These are phyloP conservation scores for Phytophthora palmivora DNA, from an alignment of 352 stramenopile genomes.

Conservation along the genomic window DNA sequence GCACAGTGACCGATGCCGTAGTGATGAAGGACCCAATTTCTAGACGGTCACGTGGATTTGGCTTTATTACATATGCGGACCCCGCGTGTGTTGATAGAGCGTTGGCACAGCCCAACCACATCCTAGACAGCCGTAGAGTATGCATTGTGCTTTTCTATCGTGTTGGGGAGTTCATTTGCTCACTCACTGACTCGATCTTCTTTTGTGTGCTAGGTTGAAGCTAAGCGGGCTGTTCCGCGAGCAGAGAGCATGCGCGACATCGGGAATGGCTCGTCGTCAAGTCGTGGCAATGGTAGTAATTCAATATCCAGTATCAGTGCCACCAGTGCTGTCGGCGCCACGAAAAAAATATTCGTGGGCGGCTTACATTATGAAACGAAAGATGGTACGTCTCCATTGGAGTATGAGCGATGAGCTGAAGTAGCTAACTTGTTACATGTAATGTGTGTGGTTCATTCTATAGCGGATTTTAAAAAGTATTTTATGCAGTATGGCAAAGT, in stretches of 20 bases:
- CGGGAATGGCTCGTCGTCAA: conserved; percentile 48
- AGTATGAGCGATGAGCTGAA: too few species aligned
- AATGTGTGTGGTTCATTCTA: conserved; percentile 8
- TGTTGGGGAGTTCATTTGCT: not conserved
- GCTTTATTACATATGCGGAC: conserved; percentile 95
- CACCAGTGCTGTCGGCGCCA: conserved; percentile 71
- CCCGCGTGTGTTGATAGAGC: conserved; percentile 88
- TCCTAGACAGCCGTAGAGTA: conserved; percentile 90
- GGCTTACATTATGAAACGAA: conserved; percentile 94
- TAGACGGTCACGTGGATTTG: conserved; percentile 89
- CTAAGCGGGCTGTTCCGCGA: conserved; percentile 91
- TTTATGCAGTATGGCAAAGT: conserved; percentile 94
- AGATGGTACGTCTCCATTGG: conserved; percentile 67
- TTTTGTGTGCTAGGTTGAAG: conserved; percentile 79
- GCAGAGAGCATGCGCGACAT: conserved; percentile 86
- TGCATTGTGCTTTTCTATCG: not conserved
- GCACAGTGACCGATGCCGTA: conserved; percentile 90
- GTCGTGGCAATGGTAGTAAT: conserved; percentile 57
- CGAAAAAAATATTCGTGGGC: conserved; percentile 94
- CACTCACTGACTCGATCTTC: conserved; percentile 23
- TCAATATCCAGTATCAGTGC: conserved; percentile 63
- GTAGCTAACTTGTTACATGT: conserved; percentile 10
- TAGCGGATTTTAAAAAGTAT: conserved; percentile 92
- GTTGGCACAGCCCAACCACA: conserved; percentile 90
- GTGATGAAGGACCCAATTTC: conserved; percentile 95